phyloP scores from a whole-genome alignment of 768 basidiomycete species.

The Mycena latifolia region DNA sequence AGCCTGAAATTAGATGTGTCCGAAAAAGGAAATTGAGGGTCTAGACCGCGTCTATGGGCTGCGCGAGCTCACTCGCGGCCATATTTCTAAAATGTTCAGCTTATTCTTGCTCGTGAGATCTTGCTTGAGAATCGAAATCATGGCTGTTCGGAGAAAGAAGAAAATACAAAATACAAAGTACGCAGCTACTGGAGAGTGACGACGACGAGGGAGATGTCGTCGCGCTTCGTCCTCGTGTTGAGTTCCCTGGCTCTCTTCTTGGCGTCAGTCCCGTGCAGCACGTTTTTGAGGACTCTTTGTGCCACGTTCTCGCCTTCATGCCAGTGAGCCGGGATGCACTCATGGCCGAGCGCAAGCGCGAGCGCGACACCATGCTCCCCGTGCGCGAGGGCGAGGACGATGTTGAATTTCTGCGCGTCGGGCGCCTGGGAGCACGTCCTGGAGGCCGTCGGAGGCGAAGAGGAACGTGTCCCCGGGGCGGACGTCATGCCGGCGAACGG shows the following conservation, averaged over 20 bases:
- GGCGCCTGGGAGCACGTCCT: not conserved
- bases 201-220: conserved; percentile 23
- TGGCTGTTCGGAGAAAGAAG: too few relatives aligned
- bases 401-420: not conserved
- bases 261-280: conserved; percentile 17
- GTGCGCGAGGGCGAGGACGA: not conserved
- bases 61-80: too few relatives aligned
- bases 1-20: too few relatives aligned
- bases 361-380: not conserved
- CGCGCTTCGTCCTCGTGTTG: not conserved
- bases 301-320: too few relatives aligned
- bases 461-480: not conserved
- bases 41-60: too few relatives aligned
- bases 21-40: too few relatives aligned
- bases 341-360: not conserved
- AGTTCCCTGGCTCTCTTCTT: conserved; percentile 1
- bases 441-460: not conserved
- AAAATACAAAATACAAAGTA: not conserved
- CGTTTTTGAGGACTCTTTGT: too few relatives aligned
- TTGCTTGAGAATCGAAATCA: too few relatives aligned
- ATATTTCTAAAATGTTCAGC: too few relatives aligned
- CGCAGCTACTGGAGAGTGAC: not conserved
- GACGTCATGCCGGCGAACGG: not conserved
- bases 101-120: too few relatives aligned
- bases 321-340: not conserved